Conservation (phyloP, 2,329 filamentous ascomycete genomes). For the Ophiocordyceps camponoti-leonardi region DNA sequence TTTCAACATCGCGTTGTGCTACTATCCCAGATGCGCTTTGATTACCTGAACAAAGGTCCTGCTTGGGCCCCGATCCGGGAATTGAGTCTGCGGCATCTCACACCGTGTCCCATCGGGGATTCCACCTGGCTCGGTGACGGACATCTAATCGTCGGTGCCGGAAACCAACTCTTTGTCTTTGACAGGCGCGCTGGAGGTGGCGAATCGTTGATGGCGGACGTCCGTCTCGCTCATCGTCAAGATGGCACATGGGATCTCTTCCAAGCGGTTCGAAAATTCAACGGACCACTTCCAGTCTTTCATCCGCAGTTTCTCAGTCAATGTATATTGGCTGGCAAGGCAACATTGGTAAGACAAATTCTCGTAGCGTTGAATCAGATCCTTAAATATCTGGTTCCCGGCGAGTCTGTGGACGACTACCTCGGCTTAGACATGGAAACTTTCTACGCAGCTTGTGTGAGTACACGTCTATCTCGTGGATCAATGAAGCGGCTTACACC, state of each 20-base stretch:
- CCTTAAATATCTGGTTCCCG: conserved; percentile 69
- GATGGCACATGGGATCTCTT: conserved; percentile 52
- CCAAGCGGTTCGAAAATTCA: conserved; percentile 65
- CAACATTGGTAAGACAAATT: conserved; percentile 51
- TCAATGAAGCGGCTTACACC: not conserved
- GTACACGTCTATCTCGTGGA: not conserved
- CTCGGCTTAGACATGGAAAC: conserved; percentile 28
- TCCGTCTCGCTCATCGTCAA: conserved; percentile 29
- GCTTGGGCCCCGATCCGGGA: conserved; percentile 78
- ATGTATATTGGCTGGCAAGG: conserved; percentile 69
- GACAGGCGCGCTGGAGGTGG: conserved; percentile 55
- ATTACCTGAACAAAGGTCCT: conserved; percentile 77
- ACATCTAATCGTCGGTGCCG: conserved; percentile 71
- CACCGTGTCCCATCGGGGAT: conserved; percentile 81
- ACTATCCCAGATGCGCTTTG: conserved; percentile 75
- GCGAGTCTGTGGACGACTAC: conserved; percentile 65
- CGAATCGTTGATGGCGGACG: conserved; percentile 37
- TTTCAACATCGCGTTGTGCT: conserved; percentile 75
- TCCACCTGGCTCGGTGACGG: conserved; percentile 82
- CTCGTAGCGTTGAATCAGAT: conserved; percentile 55
- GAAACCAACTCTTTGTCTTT: conserved; percentile 80
- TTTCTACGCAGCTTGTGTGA: conserved; percentile 1
- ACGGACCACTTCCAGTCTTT: conserved; percentile 75
- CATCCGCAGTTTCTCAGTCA: conserved; percentile 85
- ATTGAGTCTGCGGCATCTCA: conserved; percentile 64